A percentile compares a stretch with the other conserved stretches of the same genome.
These are phyloP conservation scores for Cercospora brassicicola DNA, from an alignment of 2,329 filamentous ascomycete species.

Conservation along the genomic window DNA sequence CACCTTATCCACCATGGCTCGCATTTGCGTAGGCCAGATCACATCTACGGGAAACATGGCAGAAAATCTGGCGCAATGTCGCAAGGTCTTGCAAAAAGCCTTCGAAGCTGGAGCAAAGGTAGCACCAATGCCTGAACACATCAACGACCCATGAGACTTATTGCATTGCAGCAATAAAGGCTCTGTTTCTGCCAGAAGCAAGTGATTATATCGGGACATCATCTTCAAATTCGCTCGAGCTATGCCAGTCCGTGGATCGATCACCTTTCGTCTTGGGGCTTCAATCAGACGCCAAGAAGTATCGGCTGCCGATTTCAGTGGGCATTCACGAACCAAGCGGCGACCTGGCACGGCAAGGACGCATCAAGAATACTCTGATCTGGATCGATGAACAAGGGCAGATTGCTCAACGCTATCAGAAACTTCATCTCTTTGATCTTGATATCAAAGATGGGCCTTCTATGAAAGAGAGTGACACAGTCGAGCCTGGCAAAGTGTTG, in stretches of 20 bases:
- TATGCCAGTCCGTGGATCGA: constrained; percentile 65
- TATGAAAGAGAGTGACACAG: constrained; percentile 64
- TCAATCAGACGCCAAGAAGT: constrained; percentile 63
- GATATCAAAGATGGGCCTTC: constrained; percentile 56
- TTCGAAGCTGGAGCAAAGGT: constrained; percentile 76
- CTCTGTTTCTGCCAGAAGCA: constrained; percentile 89
- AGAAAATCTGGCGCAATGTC: constrained; percentile 78
- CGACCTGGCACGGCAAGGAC: constrained; percentile 44
- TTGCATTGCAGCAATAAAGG: constrained; percentile 46
- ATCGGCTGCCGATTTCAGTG: constrained; percentile 73
- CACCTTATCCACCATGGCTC: not conserved
- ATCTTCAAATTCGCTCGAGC: constrained; percentile 65
- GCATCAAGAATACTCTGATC: constrained; percentile 64
- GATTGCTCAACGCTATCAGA: constrained; percentile 72
- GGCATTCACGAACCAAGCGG: constrained; percentile 76
- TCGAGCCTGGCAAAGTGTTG: constrained; percentile 66
- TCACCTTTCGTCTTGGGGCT: constrained; percentile 78
- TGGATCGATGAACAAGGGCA: constrained; percentile 65
- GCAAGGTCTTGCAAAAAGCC: constrained; percentile 69
- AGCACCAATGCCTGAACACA: not conserved
- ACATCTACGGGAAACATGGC: constrained; percentile 77
- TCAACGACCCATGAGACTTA: constrained; percentile 2
- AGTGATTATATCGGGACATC: constrained; percentile 80
- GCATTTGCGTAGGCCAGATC: constrained; percentile 68
- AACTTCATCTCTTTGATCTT: constrained; percentile 74